Percentiles rank a stretch among this genome's conserved stretches.
Conservation (phyloP, 1,139 yeast genomes). For the Candida sanyaensis region DNA sequence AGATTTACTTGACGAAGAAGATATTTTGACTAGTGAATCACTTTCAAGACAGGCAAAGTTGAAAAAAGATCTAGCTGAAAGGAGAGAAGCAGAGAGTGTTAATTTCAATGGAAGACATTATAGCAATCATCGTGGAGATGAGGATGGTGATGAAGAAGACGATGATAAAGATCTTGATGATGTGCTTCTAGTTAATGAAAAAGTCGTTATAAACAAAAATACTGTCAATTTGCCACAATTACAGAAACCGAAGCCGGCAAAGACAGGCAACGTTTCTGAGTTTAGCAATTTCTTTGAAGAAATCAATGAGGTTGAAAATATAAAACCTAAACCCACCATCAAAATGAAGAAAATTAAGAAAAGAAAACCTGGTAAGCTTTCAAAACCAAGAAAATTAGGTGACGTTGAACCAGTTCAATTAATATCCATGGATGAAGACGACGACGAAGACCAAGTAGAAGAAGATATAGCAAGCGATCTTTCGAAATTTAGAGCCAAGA, state of each 20-base stretch:
- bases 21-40: constrained; percentile 46
- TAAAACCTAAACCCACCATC: constrained; percentile 34
- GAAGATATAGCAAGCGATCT: constrained; percentile 49
- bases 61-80: constrained; percentile 24
- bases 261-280: constrained; percentile 3
- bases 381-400: constrained; percentile 16
- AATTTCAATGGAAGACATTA: constrained; percentile 27
- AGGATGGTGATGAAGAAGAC: constrained; percentile 13
- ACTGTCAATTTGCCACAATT: constrained; percentile 6
- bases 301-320: constrained; percentile 32
- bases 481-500: constrained; percentile 39
- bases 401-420: constrained; percentile 34
- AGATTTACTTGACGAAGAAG: constrained; percentile 47
- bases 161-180: constrained; percentile 18
- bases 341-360: constrained; percentile 53
- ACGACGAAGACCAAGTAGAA: constrained; percentile 41
- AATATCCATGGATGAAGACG: constrained; percentile 24
- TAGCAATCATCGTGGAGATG: constrained; percentile 12
- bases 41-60: constrained; percentile 35
- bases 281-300: constrained; percentile 26
- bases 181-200: constrained; percentile 9
- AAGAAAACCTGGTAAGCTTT: constrained; percentile 17
- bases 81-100: constrained; percentile 24
- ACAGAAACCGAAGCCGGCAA: constrained; percentile 11
- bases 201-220: constrained; percentile 10